Conservation (phyloP, 1,139 yeast genomes). For the Yamadazyma trypodendri region DNA sequence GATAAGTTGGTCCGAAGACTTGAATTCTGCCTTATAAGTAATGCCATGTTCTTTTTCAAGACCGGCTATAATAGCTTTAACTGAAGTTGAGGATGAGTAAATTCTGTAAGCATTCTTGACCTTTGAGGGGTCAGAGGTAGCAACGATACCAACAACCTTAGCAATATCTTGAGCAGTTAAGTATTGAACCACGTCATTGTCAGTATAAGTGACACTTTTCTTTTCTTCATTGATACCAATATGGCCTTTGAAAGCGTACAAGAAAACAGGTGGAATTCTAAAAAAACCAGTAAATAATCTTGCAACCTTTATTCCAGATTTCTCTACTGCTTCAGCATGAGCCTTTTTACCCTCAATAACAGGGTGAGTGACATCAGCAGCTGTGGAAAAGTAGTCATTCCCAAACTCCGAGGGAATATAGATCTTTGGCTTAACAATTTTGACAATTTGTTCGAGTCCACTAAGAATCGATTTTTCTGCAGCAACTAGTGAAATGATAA, state of each 20-base stretch:
- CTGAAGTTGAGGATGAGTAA: constrained; percentile 39
- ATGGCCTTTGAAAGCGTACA: constrained; percentile 32
- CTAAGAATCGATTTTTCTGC: constrained; percentile 24
- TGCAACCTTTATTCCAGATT: constrained; percentile 50
- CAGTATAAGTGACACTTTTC: constrained; percentile 44
- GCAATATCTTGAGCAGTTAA: constrained; percentile 50
- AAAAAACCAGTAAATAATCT: constrained; percentile 48
- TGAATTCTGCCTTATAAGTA: constrained; percentile 25
- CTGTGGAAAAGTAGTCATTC: constrained; percentile 28
- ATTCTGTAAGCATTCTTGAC: constrained; percentile 49
- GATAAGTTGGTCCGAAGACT: constrained; percentile 24
- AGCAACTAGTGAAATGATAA: constrained; percentile 46
- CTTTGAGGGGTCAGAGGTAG: constrained; percentile 35
- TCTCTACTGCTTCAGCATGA: constrained; percentile 41
- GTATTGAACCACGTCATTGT: constrained; percentile 31
- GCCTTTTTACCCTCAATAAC: constrained; percentile 36
- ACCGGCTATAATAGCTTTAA: constrained; percentile 35
- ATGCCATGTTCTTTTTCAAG: constrained; percentile 42
- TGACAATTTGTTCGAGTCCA: constrained; percentile 32
- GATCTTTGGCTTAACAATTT: constrained; percentile 45
- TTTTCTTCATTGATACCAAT: constrained; percentile 38
- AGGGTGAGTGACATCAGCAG: constrained; percentile 27
- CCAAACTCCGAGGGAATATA: constrained; percentile 69
- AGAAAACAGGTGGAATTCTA: constrained; percentile 37
- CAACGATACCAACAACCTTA: constrained; percentile 37